Evolutionary conservation across 768 basidiomycete genomes (phyloP), one percentile per base, ranked within the genome.

Genomic region (Hypholoma fasciculare): DNA sequence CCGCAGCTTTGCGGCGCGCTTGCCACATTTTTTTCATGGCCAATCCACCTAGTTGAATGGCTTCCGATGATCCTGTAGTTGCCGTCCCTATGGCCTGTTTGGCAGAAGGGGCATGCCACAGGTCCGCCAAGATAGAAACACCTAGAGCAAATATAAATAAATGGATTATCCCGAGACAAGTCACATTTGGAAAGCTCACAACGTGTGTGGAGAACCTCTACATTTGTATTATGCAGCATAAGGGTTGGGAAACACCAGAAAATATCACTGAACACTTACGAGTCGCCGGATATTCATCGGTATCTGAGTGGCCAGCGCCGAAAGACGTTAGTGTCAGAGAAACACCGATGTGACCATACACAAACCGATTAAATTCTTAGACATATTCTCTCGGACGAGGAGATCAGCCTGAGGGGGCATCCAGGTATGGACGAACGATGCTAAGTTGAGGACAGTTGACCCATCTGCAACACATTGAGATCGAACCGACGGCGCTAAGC

Each of bases 21-120:
- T 85, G 88, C 89, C 89, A 90, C 8, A 82, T 76, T 61, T 81
- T 83, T 75, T 90, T 91, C 80, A 89, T 82, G 4, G 89, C 88
- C 9, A 91, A 76, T 13, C 88, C 88, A n/a, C 87, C 88, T 4
- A 91, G 83, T 69, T 86, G 84, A 54, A 86, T 83, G 2, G 87
- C 89, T 72, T 91, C 89, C 4, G 82, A 86, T 0, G 83, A 85
- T 3, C 88, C 88, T 1, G 87, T 88, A 6, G 88, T 89, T 0
- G 87, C 86, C 0, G 87, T 87, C 5, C 89, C 89, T 57, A 89
- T 79, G 3, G 86, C 87, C 53, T 82, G 69, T 78, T 88, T 75
- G 5, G 76, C 67, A 20, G 81, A 82, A 3, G 86, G 86, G 1
- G 85, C 87, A 61, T 89, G 82, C 88, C 88, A 90, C 53, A 90